These are phyloP conservation scores for Colletotrichum graminicola DNA, from an alignment of 2,329 filamentous ascomycete genomes.

Conservation along the genomic window DNA sequence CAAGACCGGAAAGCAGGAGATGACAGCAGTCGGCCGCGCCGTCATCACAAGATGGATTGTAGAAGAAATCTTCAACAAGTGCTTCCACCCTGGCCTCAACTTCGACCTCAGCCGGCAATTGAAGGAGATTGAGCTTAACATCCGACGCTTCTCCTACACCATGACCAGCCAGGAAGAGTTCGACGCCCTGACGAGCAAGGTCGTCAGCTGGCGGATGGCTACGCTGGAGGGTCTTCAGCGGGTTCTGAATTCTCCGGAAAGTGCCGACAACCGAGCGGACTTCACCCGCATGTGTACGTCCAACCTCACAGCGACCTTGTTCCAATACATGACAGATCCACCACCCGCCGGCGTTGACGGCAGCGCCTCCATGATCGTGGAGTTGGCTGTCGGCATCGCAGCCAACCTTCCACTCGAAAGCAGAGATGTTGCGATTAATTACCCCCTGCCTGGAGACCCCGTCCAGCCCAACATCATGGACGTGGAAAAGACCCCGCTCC, in stretches of 20 bases:
- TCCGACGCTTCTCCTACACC: slow-evolving; percentile 81
- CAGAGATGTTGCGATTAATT: slow-evolving; percentile 88
- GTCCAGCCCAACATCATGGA: slow-evolving; percentile 86
- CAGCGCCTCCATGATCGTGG: slow-evolving; percentile 91
- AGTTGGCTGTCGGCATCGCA: slow-evolving; percentile 87
- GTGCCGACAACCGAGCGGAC: slow-evolving; percentile 73
- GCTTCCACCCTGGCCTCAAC: slow-evolving; percentile 92
- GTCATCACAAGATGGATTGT: slow-evolving; percentile 91
- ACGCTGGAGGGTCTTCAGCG: slow-evolving; percentile 91
- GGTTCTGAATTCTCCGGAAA: slow-evolving; percentile 73
- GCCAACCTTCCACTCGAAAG: slow-evolving; percentile 91
- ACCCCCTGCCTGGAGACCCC: slow-evolving; percentile 81
- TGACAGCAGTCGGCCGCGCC: slow-evolving; percentile 94
- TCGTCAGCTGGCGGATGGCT: slow-evolving; percentile 92
- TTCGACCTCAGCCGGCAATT: slow-evolving; percentile 79
- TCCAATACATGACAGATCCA: slow-evolving; percentile 80
- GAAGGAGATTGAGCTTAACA: slow-evolving; percentile 89
- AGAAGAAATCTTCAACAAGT: slow-evolving; percentile 90
- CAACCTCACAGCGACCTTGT: slow-evolving; percentile 76
- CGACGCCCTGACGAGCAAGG: slow-evolving; percentile 86
- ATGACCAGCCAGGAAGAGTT: slow-evolving; percentile 86
- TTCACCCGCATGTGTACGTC: slow-evolving; percentile 79
- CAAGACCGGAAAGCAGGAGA: slow-evolving; percentile 92
- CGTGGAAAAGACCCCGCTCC: slow-evolving; percentile 78
- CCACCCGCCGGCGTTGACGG: slow-evolving; percentile 86